Conservation (phyloP, 1,284 basidiomycete genomes). For the Trametes sp. region DNA sequence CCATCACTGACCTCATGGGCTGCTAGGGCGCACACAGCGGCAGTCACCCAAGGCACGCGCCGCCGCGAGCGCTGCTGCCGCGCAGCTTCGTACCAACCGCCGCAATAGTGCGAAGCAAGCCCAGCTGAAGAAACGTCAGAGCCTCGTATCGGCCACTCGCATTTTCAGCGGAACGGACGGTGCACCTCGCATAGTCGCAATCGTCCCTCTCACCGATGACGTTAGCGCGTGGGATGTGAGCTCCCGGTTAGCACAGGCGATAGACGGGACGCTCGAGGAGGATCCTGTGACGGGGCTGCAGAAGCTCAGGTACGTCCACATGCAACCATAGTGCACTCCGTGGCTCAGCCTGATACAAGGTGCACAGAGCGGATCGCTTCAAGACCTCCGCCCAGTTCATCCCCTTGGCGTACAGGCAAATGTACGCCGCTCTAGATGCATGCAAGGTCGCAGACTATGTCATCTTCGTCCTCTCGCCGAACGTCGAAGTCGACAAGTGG, state of each 20-base stretch:
- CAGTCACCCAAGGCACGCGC: conserved; percentile 59
- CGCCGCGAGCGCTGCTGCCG: conserved; percentile 47
- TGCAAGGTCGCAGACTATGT: conserved; percentile 94
- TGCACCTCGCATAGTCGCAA: conserved; percentile 80
- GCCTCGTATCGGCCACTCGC: conserved; percentile 72
- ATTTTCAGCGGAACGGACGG: conserved; percentile 82
- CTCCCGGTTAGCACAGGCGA: conserved; percentile 66
- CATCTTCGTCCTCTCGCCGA: conserved; percentile 83
- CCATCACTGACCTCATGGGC: neutral
- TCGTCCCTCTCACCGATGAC: conserved; percentile 80
- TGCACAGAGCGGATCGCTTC: conserved; percentile 79
- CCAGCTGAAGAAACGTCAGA: conserved; percentile 74
- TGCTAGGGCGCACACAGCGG: conserved; percentile 38
- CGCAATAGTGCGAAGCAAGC: conserved; percentile 84
- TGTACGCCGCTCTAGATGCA: conserved; percentile 87
- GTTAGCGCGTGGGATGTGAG: conserved; percentile 62
- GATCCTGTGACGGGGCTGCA: conserved; percentile 64
- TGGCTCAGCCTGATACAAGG: conserved; percentile 19
- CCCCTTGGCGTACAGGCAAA: conserved; percentile 70
- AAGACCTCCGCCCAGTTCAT: conserved; percentile 91
- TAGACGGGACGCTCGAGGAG: conserved; percentile 66
- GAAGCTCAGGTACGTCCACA: conserved; percentile 64
- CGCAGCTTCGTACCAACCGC: conserved; percentile 73
- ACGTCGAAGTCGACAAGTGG: conserved; percentile 84
- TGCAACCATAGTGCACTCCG: neutral